phyloP scores from a whole-genome alignment of 331 rosid species.

The Pyrus hybrid region DNA sequence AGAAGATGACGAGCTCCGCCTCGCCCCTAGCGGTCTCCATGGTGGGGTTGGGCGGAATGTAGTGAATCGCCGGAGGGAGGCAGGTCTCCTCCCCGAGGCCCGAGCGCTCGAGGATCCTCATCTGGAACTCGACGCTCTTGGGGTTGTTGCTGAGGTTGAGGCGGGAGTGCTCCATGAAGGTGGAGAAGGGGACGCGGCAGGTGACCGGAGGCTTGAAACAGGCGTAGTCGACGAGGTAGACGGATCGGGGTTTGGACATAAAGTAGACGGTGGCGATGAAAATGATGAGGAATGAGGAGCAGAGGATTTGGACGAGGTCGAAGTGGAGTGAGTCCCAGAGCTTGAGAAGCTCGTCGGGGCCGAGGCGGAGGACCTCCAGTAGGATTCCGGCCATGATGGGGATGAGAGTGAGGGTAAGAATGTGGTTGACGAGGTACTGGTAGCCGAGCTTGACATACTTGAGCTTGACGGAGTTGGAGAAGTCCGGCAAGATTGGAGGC shows the following conservation, averaged over 20 bases:
- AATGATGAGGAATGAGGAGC: constrained; percentile 61
- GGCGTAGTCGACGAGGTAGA: constrained; percentile 82
- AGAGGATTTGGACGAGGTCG: constrained; percentile 61
- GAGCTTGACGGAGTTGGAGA: constrained; percentile 75
- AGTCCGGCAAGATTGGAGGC: constrained; percentile 75
- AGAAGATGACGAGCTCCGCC: constrained; percentile 84
- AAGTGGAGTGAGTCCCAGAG: constrained; percentile 65
- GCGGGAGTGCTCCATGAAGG: constrained; percentile 94
- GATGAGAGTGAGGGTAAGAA: constrained; percentile 67
- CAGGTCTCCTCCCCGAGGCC: constrained; percentile 86
- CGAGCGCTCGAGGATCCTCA: constrained; percentile 86
- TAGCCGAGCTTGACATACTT: constrained; percentile 93
- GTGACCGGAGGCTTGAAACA: constrained; percentile 90
- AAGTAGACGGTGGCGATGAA: constrained; percentile 71
- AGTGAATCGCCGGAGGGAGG: constrained; percentile 70
- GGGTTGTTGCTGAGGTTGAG: constrained; percentile 67
- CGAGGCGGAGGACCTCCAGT: constrained; percentile 51
- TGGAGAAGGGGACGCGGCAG: constrained; percentile 82
- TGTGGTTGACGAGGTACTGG: constrained; percentile 89
- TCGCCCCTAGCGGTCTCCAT: constrained; percentile 82
- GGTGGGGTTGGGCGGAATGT: constrained; percentile 85
- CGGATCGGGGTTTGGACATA: constrained; percentile 82
- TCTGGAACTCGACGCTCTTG: constrained; percentile 83
- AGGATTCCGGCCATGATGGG: constrained; percentile 53
- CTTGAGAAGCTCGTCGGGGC: constrained; percentile 52